phyloP scores from a whole-genome alignment of 441 rosid species.

The Gossypium armourianum region DNA sequence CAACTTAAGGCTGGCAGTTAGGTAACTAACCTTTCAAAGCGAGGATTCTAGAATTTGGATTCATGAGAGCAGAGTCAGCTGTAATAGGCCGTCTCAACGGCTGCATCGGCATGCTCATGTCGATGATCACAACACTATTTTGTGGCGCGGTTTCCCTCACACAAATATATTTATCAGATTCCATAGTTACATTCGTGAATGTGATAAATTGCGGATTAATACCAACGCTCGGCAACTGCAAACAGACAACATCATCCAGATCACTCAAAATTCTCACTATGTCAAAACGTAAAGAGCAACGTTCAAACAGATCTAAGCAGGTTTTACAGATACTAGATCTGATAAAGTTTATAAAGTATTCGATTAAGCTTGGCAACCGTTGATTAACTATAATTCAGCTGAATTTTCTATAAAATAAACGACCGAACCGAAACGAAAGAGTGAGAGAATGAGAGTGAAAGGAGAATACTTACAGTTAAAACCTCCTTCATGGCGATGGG shows the following conservation, averaged over 20 bases:
- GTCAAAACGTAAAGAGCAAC: slow-evolving; percentile 8
- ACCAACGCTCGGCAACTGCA: slow-evolving; percentile 55
- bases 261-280: slow-evolving; percentile 21
- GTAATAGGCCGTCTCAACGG: slow-evolving; percentile 88
- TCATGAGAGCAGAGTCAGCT: slow-evolving; percentile 91
- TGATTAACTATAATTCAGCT: slow-evolving; percentile 17
- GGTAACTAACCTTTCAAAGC: slow-evolving; percentile 59
- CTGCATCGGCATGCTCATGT: slow-evolving; percentile 91
- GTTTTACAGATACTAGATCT: slow-evolving; percentile 16
- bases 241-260: slow-evolving; percentile 18
- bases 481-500: slow-evolving; percentile 59
- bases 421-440: background rate
- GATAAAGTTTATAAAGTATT: background rate
- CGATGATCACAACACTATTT: slow-evolving; percentile 83
- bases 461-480: slow-evolving; percentile 37
- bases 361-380: background rate
- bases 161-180: slow-evolving; percentile 49
- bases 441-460: background rate
- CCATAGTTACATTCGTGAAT: slow-evolving; percentile 77
- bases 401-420: slow-evolving; percentile 4
- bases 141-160: slow-evolving; percentile 86
- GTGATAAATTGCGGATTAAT: slow-evolving; percentile 76
- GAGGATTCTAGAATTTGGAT: slow-evolving; percentile 78
- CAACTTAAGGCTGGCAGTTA: background rate
- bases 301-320: slow-evolving; percentile 26